Base-by-base conservation (phyloP, 169 alveolate genomes). In the Pseudocohnilembus persalinus region DNA sequence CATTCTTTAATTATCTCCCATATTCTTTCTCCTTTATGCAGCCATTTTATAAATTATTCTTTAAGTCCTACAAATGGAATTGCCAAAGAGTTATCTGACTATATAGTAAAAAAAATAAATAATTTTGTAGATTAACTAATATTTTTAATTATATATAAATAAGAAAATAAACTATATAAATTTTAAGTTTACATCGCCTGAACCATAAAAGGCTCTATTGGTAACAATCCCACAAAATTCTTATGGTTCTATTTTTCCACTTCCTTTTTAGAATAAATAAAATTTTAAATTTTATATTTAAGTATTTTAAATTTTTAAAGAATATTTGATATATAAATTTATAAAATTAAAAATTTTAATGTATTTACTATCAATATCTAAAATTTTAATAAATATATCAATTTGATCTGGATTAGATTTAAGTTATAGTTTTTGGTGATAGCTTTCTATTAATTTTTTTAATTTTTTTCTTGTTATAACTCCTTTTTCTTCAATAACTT, bases 1-100 rank as follows among this genome's bases (percentile, higher is more conserved):
- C 84, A 79, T 20, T 79, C 84, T 26, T n/a, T 16, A 79, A 79
- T 63, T 34, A 79, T 79, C 15, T 79, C 76, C 84, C 84, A 79
- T 26, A 79, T 79, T 64, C 77, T 79, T 63, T 79, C 84, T 16
- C 63, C 74, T 29, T 79, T 79, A 63, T 79, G 34, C 0, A 64
- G 16, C 84, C 84, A 79, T 27, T 29, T 64, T 16, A 35, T 11
- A 11, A 31, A 68, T 30, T 63, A 79, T 0, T 29, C 26, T n/a
- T 35, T n/a, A 20, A 79, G 63, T 28, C 73, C 64, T 49, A 35
- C 76, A 63, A 34, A 49, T 26, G 74, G 84, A 29, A 35, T 49
- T 34, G 29, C 25, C 0, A 79, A 68, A 28, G 84, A 4, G 20
- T 4, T 11, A 11, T 49, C 68, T 20, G 4, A 49, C 4, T 49